A percentile compares a stretch with the other conserved stretches of the same genome.
These are phyloP conservation scores for Scedosporium aurantiacum DNA, from an alignment of 2,329 filamentous ascomycete genomes.

Conservation along the genomic window DNA sequence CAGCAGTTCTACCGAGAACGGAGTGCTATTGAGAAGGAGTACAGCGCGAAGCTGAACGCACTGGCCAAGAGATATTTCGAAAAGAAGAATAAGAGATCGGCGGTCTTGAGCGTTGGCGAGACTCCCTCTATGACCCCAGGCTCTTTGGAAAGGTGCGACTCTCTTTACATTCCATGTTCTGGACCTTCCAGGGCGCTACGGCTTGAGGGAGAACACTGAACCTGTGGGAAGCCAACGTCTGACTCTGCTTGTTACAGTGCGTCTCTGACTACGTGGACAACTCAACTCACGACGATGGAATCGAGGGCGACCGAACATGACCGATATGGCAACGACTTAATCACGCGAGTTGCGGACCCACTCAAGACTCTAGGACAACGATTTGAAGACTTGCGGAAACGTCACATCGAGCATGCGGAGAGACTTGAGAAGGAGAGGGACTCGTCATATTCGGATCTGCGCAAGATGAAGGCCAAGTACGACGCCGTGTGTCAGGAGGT, in stretches of 20 bases:
- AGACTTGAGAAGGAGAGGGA: slow-evolving; percentile 89
- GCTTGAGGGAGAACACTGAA: no score
- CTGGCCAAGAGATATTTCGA: slow-evolving; percentile 96
- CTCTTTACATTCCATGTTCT: not conserved
- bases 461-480: slow-evolving; percentile 88
- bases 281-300: slow-evolving; percentile 84
- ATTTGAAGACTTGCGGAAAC: slow-evolving; percentile 88
- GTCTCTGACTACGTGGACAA: slow-evolving; percentile 93
- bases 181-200: no score
- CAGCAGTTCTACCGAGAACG: slow-evolving; percentile 96
- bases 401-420: slow-evolving; percentile 75
- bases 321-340: slow-evolving; percentile 65
- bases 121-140: slow-evolving; percentile 87
- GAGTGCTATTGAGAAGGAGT: slow-evolving; percentile 91
- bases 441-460: slow-evolving; percentile 68
- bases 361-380: slow-evolving; percentile 61
- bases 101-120: slow-evolving; percentile 83
- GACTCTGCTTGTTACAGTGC: slow-evolving; percentile 45
- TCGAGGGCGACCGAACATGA: slow-evolving; percentile 82
- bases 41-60: slow-evolving; percentile 74
- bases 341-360: slow-evolving; percentile 75
- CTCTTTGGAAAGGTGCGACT: slow-evolving; percentile 67
- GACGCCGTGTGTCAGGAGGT: slow-evolving; percentile 89
- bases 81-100: slow-evolving; percentile 85
- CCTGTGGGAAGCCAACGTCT: not conserved